A percentile compares a stretch with the other conserved stretches of the same genome.
Conservation (phyloP, 371 early-diverging fungal species). For the Apophysomyces trapeziformis region DNA sequence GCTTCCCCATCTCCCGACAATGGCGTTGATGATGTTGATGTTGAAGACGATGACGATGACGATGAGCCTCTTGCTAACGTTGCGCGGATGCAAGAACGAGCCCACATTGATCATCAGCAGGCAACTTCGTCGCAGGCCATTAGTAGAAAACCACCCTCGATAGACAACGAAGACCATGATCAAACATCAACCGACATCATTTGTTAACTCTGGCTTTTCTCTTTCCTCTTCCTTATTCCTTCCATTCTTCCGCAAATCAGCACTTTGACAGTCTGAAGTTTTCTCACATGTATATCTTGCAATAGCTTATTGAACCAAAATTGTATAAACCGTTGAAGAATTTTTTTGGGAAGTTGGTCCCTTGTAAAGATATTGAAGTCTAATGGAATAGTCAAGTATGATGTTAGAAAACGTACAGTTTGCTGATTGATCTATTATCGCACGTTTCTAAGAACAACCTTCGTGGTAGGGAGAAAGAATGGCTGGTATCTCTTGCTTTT, state of each 20-base stretch:
- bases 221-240: background rate
- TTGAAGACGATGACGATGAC: background rate
- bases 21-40: background rate
- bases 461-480: too few species aligned
- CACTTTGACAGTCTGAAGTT: background rate
- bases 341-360: too few species aligned
- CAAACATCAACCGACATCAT: background rate
- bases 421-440: background rate
- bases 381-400: too few species aligned
- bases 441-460: too few species aligned
- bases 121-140: background rate
- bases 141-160: conserved; percentile 1
- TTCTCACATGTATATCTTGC: conserved; percentile 5
- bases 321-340: background rate
- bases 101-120: background rate
- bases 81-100: background rate
- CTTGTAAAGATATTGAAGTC: too few species aligned
- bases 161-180: background rate
- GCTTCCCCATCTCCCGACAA: background rate
- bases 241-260: background rate
- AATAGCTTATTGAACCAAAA: background rate
- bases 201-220: background rate
- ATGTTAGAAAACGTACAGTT: background rate
- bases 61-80: background rate
- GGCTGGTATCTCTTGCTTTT: too few species aligned